Evolutionary conservation across 768 basidiomycete genomes (phyloP).

Genomic region (Pleurotus tuber-regium): DNA sequence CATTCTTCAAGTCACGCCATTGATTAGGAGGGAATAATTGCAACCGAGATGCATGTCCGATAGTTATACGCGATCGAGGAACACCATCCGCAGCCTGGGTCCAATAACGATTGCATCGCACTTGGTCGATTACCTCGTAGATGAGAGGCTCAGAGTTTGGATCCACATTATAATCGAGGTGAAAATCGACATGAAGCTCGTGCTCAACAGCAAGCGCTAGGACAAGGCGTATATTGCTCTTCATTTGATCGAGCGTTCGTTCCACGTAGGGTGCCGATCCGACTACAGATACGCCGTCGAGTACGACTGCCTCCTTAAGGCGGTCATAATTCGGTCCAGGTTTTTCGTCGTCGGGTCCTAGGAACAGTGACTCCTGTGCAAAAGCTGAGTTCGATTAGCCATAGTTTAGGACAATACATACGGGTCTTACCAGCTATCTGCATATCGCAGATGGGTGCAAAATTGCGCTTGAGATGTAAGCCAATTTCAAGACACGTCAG

Average conservation of each 20-base stretch:
- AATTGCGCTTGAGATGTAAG: slow-evolving; percentile 44
- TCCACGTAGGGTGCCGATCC: slow-evolving; percentile 71
- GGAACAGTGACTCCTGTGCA: slow-evolving; percentile 59
- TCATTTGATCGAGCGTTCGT: slow-evolving; percentile 41
- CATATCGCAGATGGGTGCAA: slow-evolving; percentile 46
- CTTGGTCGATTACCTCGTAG: slow-evolving; percentile 49
- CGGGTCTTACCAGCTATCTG: slow-evolving; percentile 50
- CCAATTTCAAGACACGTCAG: slow-evolving; percentile 54
- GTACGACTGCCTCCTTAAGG: slow-evolving; percentile 38
- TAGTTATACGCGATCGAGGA: slow-evolving; percentile 41
- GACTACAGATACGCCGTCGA: slow-evolving; percentile 44
- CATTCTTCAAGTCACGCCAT: slow-evolving; percentile 40
- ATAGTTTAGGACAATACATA: not conserved
- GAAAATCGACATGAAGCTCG: slow-evolving; percentile 54
- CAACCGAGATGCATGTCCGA: slow-evolving; percentile 62
- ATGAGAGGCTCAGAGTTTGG: slow-evolving; percentile 48
- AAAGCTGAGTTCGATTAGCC: slow-evolving; percentile 38
- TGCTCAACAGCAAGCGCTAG: slow-evolving; percentile 42
- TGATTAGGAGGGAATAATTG: slow-evolving; percentile 45
- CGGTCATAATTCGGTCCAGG: slow-evolving; percentile 46
- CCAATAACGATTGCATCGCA: slow-evolving; percentile 22
- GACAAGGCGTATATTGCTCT: slow-evolving; percentile 51
- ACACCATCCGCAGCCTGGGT: slow-evolving; percentile 15
- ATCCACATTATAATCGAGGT: slow-evolving; percentile 67
- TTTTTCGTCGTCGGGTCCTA: slow-evolving; percentile 25